Percentiles rank a stretch among this genome's conserved stretches.
Conservation (phyloP, 106 monocot genomes). For the Dendrobium catenatum region DNA sequence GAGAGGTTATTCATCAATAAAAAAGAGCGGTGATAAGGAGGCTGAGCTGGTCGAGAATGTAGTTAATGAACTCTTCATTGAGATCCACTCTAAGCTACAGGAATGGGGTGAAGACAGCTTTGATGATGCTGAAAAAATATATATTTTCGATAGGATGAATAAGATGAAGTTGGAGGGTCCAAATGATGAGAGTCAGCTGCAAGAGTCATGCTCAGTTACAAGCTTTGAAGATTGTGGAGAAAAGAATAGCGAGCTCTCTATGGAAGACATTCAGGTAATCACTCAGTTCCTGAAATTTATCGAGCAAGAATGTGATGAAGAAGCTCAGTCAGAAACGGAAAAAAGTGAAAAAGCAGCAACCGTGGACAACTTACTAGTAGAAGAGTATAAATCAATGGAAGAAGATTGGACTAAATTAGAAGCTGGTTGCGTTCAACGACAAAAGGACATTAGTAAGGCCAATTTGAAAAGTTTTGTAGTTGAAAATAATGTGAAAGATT, state of each 20-base stretch:
- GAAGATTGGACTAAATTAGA: no score
- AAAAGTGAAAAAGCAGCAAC: neutral
- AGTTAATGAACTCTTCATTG: slow-evolving; percentile 47
- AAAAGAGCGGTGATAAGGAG: slow-evolving; percentile 15
- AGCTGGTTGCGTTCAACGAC: neutral
- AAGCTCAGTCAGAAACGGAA: slow-evolving; percentile 3
- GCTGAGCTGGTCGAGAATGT: slow-evolving; percentile 7
- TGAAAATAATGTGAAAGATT: slow-evolving; percentile 1
- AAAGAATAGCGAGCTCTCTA: slow-evolving; percentile 28
- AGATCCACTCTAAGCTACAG: slow-evolving; percentile 32
- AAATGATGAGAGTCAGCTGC: neutral
- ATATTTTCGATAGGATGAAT: neutral
- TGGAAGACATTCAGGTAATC: slow-evolving; percentile 30
- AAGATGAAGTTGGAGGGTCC: neutral
- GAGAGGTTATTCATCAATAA: slow-evolving; percentile 22
- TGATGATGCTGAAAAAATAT: neutral
- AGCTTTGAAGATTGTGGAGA: slow-evolving; percentile 17
- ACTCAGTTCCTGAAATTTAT: slow-evolving; percentile 24
- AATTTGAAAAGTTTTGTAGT: neutral
- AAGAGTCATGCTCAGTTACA: slow-evolving; percentile 7
- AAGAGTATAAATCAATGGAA: no score
- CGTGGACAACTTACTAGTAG: no score
- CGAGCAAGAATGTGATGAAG: slow-evolving; percentile 1
- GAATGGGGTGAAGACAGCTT: neutral
- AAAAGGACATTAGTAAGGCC: neutral